These are phyloP conservation scores for Lichtheimia corymbifera DNA, from an alignment of 371 early-diverging fungal genomes.

Conservation along the genomic window DNA sequence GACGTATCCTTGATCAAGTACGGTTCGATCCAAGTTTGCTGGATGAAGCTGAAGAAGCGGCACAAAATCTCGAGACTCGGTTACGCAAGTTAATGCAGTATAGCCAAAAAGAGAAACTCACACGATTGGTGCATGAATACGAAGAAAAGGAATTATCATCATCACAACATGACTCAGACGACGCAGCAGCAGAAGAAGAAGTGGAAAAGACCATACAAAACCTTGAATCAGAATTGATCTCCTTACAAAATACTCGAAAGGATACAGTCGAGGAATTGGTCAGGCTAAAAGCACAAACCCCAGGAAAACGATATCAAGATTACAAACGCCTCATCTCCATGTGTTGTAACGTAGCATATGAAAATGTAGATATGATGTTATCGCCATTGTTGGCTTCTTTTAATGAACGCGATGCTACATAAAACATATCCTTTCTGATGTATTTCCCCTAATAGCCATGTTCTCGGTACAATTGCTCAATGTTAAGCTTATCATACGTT, in stretches of 20 bases:
- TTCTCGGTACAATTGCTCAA: too few species aligned
- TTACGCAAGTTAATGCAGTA: constrained; percentile 19
- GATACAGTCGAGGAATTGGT: constrained; percentile 23
- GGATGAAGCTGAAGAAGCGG: neutral
- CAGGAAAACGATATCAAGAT: constrained; percentile 41
- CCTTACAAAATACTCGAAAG: constrained; percentile 19
- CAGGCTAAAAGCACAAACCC: constrained; percentile 22
- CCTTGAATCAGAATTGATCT: constrained; percentile 5
- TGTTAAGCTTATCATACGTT: too few species aligned
- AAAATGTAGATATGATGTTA: constrained; percentile 49
- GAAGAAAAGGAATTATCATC: constrained; percentile 3
- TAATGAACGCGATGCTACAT: constrained; percentile 20
- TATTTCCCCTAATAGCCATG: too few species aligned
- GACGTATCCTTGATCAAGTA: constrained; percentile 14
- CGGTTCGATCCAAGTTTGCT: constrained; percentile 8
- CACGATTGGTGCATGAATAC: constrained; percentile 2
- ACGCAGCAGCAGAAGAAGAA: neutral
- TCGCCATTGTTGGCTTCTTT: constrained; percentile 44
- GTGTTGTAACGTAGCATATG: constrained; percentile 50
- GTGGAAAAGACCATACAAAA: constrained; percentile 4
- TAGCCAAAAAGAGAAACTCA: constrained; percentile 17
- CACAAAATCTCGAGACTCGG: constrained; percentile 10
- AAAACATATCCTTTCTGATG: too few species aligned
- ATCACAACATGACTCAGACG: neutral
- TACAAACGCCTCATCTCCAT: constrained; percentile 50